phyloP scores from a whole-genome alignment of 228 moss, liverwort and hornwort genomes.

The Sphagnum magellanicum region DNA sequence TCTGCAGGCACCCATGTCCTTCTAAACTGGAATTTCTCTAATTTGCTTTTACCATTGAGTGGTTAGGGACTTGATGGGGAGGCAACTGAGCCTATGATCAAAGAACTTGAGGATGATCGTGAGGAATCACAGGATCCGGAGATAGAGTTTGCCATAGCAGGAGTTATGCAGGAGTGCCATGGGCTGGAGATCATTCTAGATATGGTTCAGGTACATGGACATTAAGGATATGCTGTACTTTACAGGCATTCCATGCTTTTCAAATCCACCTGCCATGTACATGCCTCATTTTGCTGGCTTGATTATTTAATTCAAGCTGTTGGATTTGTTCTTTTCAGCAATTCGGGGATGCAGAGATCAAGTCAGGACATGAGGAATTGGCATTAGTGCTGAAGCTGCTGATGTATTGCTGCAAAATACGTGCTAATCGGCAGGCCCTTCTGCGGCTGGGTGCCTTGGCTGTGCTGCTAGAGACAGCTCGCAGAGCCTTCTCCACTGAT shows the following conservation, averaged over 20 bases:
- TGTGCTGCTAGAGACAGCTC: slow-evolving; percentile 85
- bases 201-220: slow-evolving; percentile 78
- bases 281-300: background rate
- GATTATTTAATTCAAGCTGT: background rate
- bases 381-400: slow-evolving; percentile 92
- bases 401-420: slow-evolving; percentile 98
- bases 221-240: no score
- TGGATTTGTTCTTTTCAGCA: slow-evolving; percentile 46
- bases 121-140: slow-evolving; percentile 99
- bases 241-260: no score
- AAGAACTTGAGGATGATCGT: slow-evolving; percentile 98
- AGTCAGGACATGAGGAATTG: slow-evolving; percentile 90
- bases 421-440: slow-evolving; percentile 86
- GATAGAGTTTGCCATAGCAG: slow-evolving; percentile 93
- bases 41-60: background rate
- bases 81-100: slow-evolving; percentile 99
- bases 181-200: slow-evolving; percentile 84
- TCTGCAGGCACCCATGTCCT: background rate
- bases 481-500: slow-evolving; percentile 90
- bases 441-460: slow-evolving; percentile 81
- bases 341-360: slow-evolving; percentile 84
- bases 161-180: slow-evolving; percentile 95
- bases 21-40: background rate
- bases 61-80: slow-evolving; percentile 94
- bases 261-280: no score